Evolutionary conservation across 2,329 filamentous ascomycete species (phyloP), one percentile per base, ranked within the genome.

Genomic region (Penicillium concentricum): DNA sequence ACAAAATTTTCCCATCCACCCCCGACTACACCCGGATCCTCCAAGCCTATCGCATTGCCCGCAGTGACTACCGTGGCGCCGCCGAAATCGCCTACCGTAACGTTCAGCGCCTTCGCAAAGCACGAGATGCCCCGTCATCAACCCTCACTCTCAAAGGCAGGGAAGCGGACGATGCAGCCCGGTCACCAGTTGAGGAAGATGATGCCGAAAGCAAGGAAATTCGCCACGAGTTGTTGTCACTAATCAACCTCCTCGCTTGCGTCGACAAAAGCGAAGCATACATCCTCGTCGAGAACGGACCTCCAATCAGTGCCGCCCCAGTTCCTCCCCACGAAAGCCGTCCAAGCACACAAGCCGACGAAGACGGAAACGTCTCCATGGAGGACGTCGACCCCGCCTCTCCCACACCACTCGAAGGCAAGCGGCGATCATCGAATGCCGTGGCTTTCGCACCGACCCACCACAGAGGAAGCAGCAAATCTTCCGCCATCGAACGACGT

Each of bases 191-290:
- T 13, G 73, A 72, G 46, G 71, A 76, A 59, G 72, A 73, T 34
- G 76, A 78, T 56, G 76, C 78, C 1, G 78, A 81, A 45, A 83
- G 83, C 59, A 81, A 83, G 57, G 80, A 80, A 37, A 69, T 86
- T 45, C 69, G 76, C 45, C 85, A 89, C 64, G 88, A 91, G 68
- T 94, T 96, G 67, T 79, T 97, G n/a, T 82, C 92, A 59, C 83
- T 99, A 43, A 96, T 99, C 78, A 99, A 99, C 72, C 88, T 91
- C 1, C 80, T 99, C 59, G 91, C 89, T 63, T 96, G 91, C 61
- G 91, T 97, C 39, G 86, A 90, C 47, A 80, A 87, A 56, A 86
- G 90, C 60, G 89, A 96, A 68, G 88, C 88, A 1, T 99, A 95
- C 84, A 71, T 86, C 22, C 67, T 78, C n/a, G 76, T 86, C 20